Base-by-base conservation (phyloP, 208 protist species). In the Acanthamoeba lenticulata region DNA sequence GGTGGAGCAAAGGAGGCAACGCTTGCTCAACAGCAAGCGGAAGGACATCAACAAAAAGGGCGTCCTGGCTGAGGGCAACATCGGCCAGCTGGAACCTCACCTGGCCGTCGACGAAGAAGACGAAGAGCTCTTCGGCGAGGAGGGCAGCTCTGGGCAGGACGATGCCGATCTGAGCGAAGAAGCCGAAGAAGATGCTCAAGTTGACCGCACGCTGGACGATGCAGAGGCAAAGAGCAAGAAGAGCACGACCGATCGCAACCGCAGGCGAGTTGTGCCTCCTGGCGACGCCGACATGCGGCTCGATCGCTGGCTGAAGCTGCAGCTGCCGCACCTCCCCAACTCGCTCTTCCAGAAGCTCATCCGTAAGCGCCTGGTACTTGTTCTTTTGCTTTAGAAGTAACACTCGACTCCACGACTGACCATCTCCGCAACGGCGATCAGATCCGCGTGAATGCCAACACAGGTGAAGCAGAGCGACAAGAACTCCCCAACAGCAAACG, bases 221-320 rank as follows among this genome's bases (percentile, higher is more conserved):
- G n/a, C n/a, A n/a, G n/a, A n/a, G n/a, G n/a, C n/a, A n/a, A n/a
- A n/a, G 69, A 0, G 29, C 17, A 77, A 9, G 65, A 77, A 6
- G 44, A 27, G 32, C 72, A 81, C 21, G 72, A 5, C 21, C 72
- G 21, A 83, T 21, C 2, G 5, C 34, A 27, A 17, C 40, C 27
- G 44, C 44, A 49, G 21, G 72, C 40, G 24, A 45, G 40, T 83
- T 21, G 72, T 83, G 72, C 72, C 27, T 9, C 2, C 55, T 36
- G 49, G 27, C 81, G 81, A 90, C 38, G 81, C 44, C 1, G 81
- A 44, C 81, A 90, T 90, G 81, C 81, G 81, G n/a, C 40, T 90
- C 34, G 81, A 90, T 34, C 81, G 81, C 11, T 90, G 81, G 81
- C 81, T 90, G 27, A 90, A 62, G 49, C 19, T 44, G 36, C 29